Evolutionary conservation across 441 rosid genomes (phyloP).

Genomic region (Adansonia gregorii): DNA sequence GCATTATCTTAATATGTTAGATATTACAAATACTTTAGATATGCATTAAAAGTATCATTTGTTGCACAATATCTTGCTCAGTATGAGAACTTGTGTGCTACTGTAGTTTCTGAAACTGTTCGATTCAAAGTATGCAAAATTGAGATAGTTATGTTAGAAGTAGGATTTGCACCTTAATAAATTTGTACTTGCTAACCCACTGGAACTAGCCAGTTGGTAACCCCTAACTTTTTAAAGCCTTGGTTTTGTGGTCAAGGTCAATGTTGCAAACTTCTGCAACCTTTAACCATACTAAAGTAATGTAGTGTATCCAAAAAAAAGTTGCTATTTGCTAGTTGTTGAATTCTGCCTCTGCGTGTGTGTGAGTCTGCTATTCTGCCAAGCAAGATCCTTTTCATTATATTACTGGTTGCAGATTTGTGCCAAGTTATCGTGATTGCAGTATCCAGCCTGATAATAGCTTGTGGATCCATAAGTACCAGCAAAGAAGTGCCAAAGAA

Average conservation of each 20-base stretch:
- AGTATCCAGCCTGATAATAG: slow-evolving; percentile 48
- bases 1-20: neutral
- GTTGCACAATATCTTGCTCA: neutral
- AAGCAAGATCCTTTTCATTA: slow-evolving; percentile 11
- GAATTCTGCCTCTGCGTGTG: neutral
- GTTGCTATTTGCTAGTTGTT: neutral
- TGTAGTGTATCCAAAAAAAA: neutral
- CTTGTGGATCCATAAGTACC: slow-evolving; percentile 84
- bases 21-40: neutral
- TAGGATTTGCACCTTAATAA: neutral
- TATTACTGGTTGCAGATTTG: slow-evolving; percentile 39
- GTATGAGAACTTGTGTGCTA: neutral
- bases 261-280: slow-evolving; percentile 8
- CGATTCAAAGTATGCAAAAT: neutral
- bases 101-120: slow-evolving; percentile 3
- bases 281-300: neutral
- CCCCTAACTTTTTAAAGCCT: neutral
- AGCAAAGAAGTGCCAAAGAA: slow-evolving; percentile 72
- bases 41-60: neutral
- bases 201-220: neutral
- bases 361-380: slow-evolving; percentile 1
- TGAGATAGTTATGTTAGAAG: neutral
- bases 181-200: neutral
- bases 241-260: neutral
- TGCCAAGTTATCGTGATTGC: slow-evolving; percentile 31